Evolutionary conservation across 805 yeast genomes (phyloP).

Genomic region (Maudiozyma pseudohumilis): DNA sequence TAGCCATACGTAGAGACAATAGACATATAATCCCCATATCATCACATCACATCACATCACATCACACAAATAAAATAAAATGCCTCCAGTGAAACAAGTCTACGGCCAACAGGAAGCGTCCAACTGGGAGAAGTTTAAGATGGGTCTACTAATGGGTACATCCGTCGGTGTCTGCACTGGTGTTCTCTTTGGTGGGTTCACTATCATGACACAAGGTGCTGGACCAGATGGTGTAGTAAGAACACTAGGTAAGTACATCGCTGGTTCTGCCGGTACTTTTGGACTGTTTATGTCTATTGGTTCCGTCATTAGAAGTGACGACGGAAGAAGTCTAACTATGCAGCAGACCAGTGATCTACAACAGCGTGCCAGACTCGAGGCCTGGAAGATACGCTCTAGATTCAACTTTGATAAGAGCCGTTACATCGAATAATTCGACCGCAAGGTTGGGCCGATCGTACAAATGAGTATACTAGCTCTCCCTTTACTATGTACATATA

Average conservation of each 20-base stretch:
- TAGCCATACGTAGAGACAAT: too few species aligned
- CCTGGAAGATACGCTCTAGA: slow-evolving; percentile 22
- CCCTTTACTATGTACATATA: neutral
- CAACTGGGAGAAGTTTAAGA: slow-evolving; percentile 90
- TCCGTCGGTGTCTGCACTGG: slow-evolving; percentile 85
- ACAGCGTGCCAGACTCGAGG: slow-evolving; percentile 26
- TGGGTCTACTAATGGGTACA: slow-evolving; percentile 96
- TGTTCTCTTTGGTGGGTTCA: slow-evolving; percentile 85
- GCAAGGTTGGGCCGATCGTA: neutral
- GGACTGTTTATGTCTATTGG: slow-evolving; percentile 96
- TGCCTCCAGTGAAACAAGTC: slow-evolving; percentile 66
- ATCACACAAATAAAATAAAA: slow-evolving; percentile 5
- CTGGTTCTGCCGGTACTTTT: slow-evolving; percentile 93
- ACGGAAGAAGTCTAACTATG: slow-evolving; percentile 17
- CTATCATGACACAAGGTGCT: slow-evolving; percentile 89
- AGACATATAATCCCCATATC: too few species aligned
- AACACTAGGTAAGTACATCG: slow-evolving; percentile 91
- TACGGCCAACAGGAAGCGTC: slow-evolving; percentile 63
- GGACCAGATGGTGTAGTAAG: slow-evolving; percentile 97
- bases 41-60: too few species aligned
- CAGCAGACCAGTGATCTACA: slow-evolving; percentile 14
- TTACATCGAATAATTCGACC: neutral
- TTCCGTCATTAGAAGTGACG: slow-evolving; percentile 76
- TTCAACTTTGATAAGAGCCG: slow-evolving; percentile 6
- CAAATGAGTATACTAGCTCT: too few species aligned